Conservation (phyloP, 257 asterid species). For the Echium plantagineum region DNA sequence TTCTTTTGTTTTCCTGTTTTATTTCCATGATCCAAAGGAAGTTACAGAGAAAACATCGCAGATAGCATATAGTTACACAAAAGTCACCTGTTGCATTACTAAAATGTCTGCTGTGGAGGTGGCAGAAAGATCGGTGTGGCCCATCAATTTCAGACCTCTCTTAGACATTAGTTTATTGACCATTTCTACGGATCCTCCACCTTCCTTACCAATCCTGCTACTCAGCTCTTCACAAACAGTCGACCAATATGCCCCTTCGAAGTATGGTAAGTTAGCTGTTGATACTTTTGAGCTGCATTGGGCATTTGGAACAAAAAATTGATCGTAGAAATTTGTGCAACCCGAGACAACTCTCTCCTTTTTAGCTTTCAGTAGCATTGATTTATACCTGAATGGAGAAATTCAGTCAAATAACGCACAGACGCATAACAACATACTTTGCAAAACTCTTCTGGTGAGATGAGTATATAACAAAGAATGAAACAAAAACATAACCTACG, state of each 20-base stretch:
- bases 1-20: too few species aligned
- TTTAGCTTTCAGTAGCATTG: conserved; percentile 44
- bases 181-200: conserved; percentile 21
- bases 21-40: too few species aligned
- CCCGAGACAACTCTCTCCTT: conserved; percentile 46
- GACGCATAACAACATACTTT: background rate
- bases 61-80: background rate
- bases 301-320: conserved; percentile 42
- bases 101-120: conserved; percentile 39
- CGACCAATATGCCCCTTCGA: conserved; percentile 67
- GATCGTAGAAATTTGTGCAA: conserved; percentile 39
- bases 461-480: too few species aligned
- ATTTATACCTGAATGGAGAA: conserved; percentile 42
- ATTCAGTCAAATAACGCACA: conserved; percentile 1
- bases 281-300: conserved; percentile 40
- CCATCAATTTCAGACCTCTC: conserved; percentile 46
- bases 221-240: conserved; percentile 36
- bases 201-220: conserved; percentile 22
- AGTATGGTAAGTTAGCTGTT: conserved; percentile 62
- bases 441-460: too few species aligned
- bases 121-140: conserved; percentile 28
- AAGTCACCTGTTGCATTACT: conserved; percentile 62
- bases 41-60: too few species aligned
- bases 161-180: conserved; percentile 23
- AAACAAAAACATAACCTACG: too few species aligned